These are phyloP conservation scores for Fusarium setosum DNA, from an alignment of 2,329 filamentous ascomycete genomes.

Conservation along the genomic window DNA sequence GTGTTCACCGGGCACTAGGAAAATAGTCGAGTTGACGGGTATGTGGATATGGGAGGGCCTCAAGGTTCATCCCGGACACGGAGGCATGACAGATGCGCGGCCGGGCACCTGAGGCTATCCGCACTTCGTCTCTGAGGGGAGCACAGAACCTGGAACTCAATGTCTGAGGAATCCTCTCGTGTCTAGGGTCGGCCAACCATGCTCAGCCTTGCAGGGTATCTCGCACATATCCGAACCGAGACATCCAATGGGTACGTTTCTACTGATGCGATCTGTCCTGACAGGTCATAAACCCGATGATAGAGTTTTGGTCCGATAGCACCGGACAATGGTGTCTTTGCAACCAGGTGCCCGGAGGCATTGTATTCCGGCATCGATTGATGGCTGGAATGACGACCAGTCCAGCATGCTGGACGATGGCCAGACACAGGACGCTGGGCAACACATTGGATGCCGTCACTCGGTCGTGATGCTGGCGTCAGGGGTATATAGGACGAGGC, in stretches of 20 bases:
- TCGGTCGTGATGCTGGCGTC: too few relatives aligned
- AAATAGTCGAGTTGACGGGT: background rate
- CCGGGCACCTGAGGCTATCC: background rate
- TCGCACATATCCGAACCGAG: background rate
- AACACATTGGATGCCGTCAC: too few relatives aligned
- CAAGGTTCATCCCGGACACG: slow-evolving; percentile 8
- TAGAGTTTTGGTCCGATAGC: background rate
- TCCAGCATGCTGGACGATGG: background rate
- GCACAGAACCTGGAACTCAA: background rate
- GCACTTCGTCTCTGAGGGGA: background rate
- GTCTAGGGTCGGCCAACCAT: background rate
- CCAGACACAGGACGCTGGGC: too few relatives aligned
- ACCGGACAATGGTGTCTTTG: background rate
- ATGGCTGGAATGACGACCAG: slow-evolving; percentile 17
- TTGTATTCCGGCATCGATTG: background rate
- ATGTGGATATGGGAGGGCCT: background rate
- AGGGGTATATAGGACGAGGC: slow-evolving; percentile 22
- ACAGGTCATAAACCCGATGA: background rate
- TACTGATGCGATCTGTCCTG: background rate
- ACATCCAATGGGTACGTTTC: background rate
- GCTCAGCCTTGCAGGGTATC: background rate
- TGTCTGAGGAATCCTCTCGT: background rate
- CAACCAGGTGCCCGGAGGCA: background rate
- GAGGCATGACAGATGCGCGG: slow-evolving; percentile 8
- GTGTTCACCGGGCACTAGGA: background rate